Base-by-base conservation (phyloP, 129 eudicot species). In the Saussurea involucrata region DNA sequence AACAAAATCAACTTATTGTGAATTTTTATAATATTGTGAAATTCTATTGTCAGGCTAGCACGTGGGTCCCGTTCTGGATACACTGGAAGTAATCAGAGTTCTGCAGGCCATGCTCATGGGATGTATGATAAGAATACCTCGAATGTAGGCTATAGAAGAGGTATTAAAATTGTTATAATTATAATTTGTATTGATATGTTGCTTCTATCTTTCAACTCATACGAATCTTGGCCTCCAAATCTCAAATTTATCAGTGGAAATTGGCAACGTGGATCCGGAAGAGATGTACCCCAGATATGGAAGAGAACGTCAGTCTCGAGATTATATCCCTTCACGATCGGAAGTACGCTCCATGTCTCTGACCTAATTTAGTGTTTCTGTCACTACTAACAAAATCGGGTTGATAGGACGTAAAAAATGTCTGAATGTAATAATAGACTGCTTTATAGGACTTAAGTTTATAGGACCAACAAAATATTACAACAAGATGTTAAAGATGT, bases 271-370 rank as follows among this genome's bases (percentile, higher is more conserved):
- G 63, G 82, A 84, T 69, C 78, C 78, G 7, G 84, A 84, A 36
- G 84, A 79, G 75, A 75, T 80, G 74, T 84, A 80, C 72, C 3
- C 84, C 75, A 84, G 81, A 74, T 84, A 80, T 65, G 84, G 82
- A 44, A 71, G 87, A 78, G 87, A 84, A 11, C 79, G 76, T 31
- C 78, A 80, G 66, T 80, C 87, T 7, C 75, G 87, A 27, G 84
- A 80, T 68, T 80, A 79, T 77, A 75, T 84, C 11, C 74, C 87
- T 75, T 84, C 87, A 36, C 87, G 84, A 80, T 37, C 87, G 42
- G 84, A 84, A 21, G 87, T 79, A 68, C 6, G 80, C 18, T 40
- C 29, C 34, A 34, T 69, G 10, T 61, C 57, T 24, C 40, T 65
- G 0, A 17, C 29, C 6, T 63, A 72, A 18, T 57, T 46, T 60